Percentiles rank a stretch among this genome's conserved stretches.
These are phyloP conservation scores for Suillus americanus DNA, from an alignment of 768 basidiomycete species.

Conservation along the genomic window DNA sequence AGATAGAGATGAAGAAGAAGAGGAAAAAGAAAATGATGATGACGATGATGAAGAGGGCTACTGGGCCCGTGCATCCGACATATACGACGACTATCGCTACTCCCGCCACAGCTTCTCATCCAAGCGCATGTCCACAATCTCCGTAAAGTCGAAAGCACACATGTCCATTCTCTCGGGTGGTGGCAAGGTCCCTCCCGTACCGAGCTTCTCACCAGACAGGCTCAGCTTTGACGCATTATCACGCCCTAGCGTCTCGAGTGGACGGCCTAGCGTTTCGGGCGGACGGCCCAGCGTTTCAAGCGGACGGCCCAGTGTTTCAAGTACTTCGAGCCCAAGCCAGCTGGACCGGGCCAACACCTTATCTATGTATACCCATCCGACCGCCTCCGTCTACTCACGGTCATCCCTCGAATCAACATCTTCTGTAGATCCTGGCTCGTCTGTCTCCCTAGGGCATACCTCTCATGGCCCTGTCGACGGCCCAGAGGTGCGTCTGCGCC, in stretches of 20 bases:
- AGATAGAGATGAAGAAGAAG: constrained; percentile 17
- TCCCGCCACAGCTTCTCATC: constrained; percentile 57
- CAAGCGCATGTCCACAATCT: constrained; percentile 19
- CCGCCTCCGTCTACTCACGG: constrained; percentile 12
- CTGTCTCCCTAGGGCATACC: background rate
- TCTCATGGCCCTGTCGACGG: constrained; percentile 3
- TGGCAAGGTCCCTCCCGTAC: constrained; percentile 26
- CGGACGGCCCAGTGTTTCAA: constrained; percentile 10
- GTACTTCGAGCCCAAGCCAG: background rate
- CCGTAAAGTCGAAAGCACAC: constrained; percentile 27
- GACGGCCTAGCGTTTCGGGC: constrained; percentile 9
- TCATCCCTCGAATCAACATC: constrained; percentile 27
- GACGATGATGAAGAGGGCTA: constrained; percentile 37
- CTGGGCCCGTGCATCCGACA: constrained; percentile 71
- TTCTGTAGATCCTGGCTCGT: background rate
- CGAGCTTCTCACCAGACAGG: constrained; percentile 19
- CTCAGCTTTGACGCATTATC: background rate
- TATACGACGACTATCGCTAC: constrained; percentile 81
- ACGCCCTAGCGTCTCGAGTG: constrained; percentile 2
- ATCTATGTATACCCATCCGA: background rate
- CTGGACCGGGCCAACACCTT: background rate
- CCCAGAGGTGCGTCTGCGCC: constrained; percentile 16
- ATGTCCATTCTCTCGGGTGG: constrained; percentile 16
- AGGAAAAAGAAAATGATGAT: constrained; percentile 15
- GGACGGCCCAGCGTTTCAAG: constrained; percentile 12